Percentiles rank a stretch among this genome's conserved stretches.
These are phyloP conservation scores for Pseudognaphalium luteoalbum DNA, from an alignment of 129 eudicot genomes.

Conservation along the genomic window DNA sequence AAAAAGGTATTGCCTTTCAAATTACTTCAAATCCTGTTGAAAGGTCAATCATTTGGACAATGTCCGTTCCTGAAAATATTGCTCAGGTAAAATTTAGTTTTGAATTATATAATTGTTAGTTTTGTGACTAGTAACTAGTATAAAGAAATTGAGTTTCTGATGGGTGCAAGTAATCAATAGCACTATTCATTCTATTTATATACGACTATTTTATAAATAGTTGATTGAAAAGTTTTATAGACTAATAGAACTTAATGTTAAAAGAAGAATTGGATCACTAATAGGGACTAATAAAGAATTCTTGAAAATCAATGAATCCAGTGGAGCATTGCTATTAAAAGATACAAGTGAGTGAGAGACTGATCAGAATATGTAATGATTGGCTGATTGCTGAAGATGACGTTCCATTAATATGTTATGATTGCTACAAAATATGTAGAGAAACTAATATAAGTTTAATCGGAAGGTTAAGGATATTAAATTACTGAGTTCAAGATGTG, in stretches of 20 bases:
- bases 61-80: conserved; percentile 66
- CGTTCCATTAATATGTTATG: too few species aligned
- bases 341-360: too few species aligned
- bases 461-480: too few species aligned
- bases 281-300: too few species aligned
- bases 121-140: neutral
- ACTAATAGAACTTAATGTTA: neutral
- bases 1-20: conserved; percentile 63
- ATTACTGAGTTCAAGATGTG: too few species aligned
- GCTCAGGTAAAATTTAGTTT: conserved; percentile 47
- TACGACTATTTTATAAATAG: neutral
- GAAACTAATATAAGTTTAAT: too few species aligned
- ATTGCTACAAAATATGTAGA: too few species aligned
- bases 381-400: too few species aligned
- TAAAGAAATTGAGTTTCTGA: neutral
- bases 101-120: neutral
- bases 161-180: neutral
- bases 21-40: conserved; percentile 82
- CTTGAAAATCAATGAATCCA: too few species aligned
- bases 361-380: too few species aligned
- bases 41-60: conserved; percentile 77
- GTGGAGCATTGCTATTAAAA: too few species aligned
- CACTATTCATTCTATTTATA: neutral
- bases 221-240: neutral
- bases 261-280: too few species aligned